Base-by-base conservation (phyloP, 805 yeast genomes). In the Saturnispora bothae region DNA sequence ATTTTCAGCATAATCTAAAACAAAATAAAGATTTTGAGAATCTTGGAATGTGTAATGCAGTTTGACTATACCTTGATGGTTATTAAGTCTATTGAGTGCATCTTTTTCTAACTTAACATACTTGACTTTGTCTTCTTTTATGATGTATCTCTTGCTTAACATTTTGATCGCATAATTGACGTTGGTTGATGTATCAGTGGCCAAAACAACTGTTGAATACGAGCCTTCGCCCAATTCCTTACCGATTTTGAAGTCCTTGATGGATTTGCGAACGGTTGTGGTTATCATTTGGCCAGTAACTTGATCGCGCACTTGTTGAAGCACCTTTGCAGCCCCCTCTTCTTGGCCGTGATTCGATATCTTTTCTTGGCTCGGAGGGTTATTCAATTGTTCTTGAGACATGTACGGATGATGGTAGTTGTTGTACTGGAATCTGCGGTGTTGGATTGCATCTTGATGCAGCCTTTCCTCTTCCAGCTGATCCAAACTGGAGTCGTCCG, bases 221-320 rank as follows among this genome's bases (percentile, higher is more conserved):
- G 96, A 85, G 2, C 99, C 99, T 56, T 86, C 95, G 2, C 99
- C 99, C 14, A 92, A 67, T 20, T 78, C 78, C 27, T 82, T 76
- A 13, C 95, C 95, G 50, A 92, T 78, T 47, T 76, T 78, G 57
- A 88, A 92, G 57, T 92, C 97, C 47, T 78, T 76, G 19, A 85
- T 92, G 16, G 78, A 60, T 50, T 59, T 59, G 26, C 56, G 70
- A 32, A 66, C 75, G 39, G 68, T 63, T 53, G 63, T 69, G 42
- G 71, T 79, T 50, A 57, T 59, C 5, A 63, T 57, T 53, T 73
- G 61, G 9, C 83, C 84, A 8, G 39, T 26, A 12, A 65, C 56
- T 3, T 56, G 48, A 39, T 69, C 71, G 12, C 53, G 50, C 3
- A 62, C 62, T 17, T 65, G 64, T 43, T 65, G 67, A 12, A 74